Percentiles rank a stretch among this genome's conserved stretches.
phyloP scores from a whole-genome alignment of 495 filamentous ascomycete species.

The Podospora australis region DNA sequence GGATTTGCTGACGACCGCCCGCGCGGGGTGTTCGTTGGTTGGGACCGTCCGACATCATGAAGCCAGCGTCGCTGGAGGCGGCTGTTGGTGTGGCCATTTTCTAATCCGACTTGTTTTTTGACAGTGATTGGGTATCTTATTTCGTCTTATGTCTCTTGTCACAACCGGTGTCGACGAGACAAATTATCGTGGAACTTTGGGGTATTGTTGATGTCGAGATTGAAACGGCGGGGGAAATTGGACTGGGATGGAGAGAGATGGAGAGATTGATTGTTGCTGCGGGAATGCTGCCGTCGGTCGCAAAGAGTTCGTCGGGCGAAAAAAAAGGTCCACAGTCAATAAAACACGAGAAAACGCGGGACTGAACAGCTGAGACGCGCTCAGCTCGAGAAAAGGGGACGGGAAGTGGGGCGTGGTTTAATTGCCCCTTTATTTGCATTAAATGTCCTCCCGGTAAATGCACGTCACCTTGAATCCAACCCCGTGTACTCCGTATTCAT shows the following conservation, averaged over 20 bases:
- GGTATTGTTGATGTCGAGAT: not conserved
- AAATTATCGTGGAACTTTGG: not conserved
- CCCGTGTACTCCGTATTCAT: too few relatives aligned
- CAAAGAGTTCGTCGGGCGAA: not conserved
- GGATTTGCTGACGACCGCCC: slow-evolving; percentile 21
- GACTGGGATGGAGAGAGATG: not conserved
- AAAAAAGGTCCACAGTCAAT: slow-evolving; percentile 14
- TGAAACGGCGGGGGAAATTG: not conserved
- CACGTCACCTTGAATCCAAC: too few relatives aligned
- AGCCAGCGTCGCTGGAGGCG: slow-evolving; percentile 39
- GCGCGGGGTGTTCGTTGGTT: slow-evolving; percentile 33
- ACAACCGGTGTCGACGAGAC: not conserved
- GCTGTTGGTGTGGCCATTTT: slow-evolving; percentile 32
- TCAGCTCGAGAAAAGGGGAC: slow-evolving; percentile 10
- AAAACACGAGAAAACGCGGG: slow-evolving; percentile 33
- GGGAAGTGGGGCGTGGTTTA: slow-evolving; percentile 12
- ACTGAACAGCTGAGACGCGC: slow-evolving; percentile 13
- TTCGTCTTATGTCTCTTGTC: slow-evolving; percentile 6
- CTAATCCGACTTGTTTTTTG: not conserved
- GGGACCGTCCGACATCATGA: slow-evolving; percentile 37
- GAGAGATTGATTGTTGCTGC: too few relatives aligned
- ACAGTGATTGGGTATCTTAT: slow-evolving; percentile 1
- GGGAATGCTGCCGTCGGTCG: too few relatives aligned
- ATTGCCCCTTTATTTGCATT: slow-evolving; percentile 15
- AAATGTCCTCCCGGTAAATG: not conserved